These are phyloP conservation scores for Eutrema japonicum DNA, from an alignment of 345 rosid genomes.

Conservation along the genomic window DNA sequence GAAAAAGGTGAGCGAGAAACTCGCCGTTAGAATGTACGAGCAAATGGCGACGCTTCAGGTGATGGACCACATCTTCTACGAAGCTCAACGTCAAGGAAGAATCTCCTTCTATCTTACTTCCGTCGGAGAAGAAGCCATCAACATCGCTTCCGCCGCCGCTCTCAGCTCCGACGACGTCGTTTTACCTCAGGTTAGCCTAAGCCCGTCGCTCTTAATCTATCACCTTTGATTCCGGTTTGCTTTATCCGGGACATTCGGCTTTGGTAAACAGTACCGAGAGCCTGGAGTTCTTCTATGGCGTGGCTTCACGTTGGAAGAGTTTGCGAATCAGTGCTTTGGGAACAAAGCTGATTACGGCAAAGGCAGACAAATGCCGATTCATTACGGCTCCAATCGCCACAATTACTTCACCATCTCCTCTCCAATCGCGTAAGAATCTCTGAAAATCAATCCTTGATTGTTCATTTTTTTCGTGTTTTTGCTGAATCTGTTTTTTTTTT, in stretches of 20 bases:
- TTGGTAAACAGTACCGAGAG: slow-evolving; percentile 61
- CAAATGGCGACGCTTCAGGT: slow-evolving; percentile 73
- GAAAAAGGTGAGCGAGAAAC: slow-evolving; percentile 59
- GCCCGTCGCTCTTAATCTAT: not conserved
- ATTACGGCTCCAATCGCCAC: slow-evolving; percentile 70
- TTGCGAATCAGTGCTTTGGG: slow-evolving; percentile 72
- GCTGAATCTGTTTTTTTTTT: slow-evolving; percentile 6
- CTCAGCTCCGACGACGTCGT: slow-evolving; percentile 61
- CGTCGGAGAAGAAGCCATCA: slow-evolving; percentile 77
- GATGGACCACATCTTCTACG: slow-evolving; percentile 73
- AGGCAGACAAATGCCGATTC: slow-evolving; percentile 88
- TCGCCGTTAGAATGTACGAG: slow-evolving; percentile 65
- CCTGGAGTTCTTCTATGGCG: slow-evolving; percentile 80
- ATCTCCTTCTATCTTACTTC: slow-evolving; percentile 73
- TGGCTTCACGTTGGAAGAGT: slow-evolving; percentile 72
- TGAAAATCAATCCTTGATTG: not conserved
- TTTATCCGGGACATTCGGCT: not conserved
- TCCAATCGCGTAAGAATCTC: slow-evolving; percentile 64
- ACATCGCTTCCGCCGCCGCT: slow-evolving; percentile 83
- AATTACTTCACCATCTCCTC: slow-evolving; percentile 79
- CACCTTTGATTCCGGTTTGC: not conserved
- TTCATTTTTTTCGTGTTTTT: not conserved
- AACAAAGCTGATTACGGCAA: slow-evolving; percentile 75
- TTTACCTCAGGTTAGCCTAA: slow-evolving; percentile 59
- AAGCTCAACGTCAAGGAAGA: slow-evolving; percentile 88